A percentile compares a stretch with the other conserved stretches of the same genome.
phyloP scores from a whole-genome alignment of 257 asterid species.

The Solanum dulcamara region DNA sequence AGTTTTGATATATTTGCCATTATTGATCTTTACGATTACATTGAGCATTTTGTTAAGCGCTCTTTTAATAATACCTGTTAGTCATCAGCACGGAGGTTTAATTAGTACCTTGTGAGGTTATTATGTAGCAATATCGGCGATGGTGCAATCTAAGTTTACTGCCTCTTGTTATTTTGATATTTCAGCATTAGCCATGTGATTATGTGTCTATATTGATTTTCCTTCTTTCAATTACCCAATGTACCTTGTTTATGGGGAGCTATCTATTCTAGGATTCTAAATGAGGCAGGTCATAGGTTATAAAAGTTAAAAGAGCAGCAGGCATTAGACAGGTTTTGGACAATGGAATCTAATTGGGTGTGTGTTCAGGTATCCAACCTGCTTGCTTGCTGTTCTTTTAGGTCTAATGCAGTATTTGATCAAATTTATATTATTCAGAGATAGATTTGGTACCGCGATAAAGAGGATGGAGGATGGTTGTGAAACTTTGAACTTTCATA shows the following conservation, averaged over 20 bases:
- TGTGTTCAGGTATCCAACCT: neutral
- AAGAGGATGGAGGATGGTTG: neutral
- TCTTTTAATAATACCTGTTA: neutral
- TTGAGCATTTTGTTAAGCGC: neutral
- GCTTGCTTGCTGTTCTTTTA: neutral
- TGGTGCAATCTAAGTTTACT: neutral
- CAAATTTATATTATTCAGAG: neutral
- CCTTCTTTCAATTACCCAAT: neutral
- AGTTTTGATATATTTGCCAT: neutral
- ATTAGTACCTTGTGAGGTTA: neutral
- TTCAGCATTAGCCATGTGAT: neutral
- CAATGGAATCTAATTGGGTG: neutral
- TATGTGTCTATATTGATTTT: neutral
- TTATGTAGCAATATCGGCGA: neutral
- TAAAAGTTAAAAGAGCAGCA: neutral
- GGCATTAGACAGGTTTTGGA: neutral
- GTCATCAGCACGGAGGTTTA: neutral
- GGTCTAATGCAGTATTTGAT: neutral
- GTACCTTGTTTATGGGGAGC: neutral
- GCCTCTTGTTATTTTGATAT: neutral
- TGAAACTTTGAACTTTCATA: neutral
- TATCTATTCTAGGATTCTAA: neutral
- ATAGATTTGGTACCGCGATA: neutral
- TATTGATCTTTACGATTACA: neutral
- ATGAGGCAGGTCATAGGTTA: neutral